A percentile compares a stretch with the other conserved stretches of the same genome.
Conservation (phyloP, 768 basidiomycete species). For the Lenzites betulinus region DNA sequence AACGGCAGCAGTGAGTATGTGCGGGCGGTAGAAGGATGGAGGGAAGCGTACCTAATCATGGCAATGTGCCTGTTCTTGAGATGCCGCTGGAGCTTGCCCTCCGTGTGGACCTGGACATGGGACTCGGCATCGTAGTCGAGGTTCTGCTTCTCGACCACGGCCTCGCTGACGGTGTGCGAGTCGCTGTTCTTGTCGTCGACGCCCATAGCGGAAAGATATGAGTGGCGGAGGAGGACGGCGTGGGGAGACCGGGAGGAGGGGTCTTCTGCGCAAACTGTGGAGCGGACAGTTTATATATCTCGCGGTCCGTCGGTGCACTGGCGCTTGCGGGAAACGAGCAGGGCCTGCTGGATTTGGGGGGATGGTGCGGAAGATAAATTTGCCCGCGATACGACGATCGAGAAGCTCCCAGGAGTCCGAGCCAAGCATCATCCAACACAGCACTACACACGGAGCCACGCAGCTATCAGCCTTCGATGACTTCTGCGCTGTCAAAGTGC, state of each 20-base stretch:
- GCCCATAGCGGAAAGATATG: constrained; percentile 13
- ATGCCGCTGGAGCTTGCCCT: constrained; percentile 29
- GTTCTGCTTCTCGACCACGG: constrained; percentile 18
- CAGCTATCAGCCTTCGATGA: neutral
- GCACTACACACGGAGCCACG: neutral
- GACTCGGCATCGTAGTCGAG: constrained; percentile 22
- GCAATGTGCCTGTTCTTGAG: constrained; percentile 70
- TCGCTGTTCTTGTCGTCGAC: constrained; percentile 13
- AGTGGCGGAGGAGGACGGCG: constrained; percentile 4
- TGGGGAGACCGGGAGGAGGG: constrained; percentile 8
- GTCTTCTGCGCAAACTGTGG: neutral
- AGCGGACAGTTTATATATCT: constrained; percentile 12
- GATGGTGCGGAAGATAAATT: constrained; percentile 5
- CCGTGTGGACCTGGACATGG: constrained; percentile 4
- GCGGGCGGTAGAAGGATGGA: neutral
- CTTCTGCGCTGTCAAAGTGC: no score
- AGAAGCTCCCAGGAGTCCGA: neutral
- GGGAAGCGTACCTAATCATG: constrained; percentile 64
- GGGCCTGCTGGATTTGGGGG: neutral
- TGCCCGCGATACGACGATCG: constrained; percentile 9
- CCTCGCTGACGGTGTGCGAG: constrained; percentile 8
- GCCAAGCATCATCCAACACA: constrained; percentile 2
- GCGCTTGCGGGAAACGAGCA: neutral
- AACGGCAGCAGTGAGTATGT: constrained; percentile 3
- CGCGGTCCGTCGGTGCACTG: neutral